Evolutionary conservation across 495 filamentous ascomycete genomes (phyloP).

Genomic region (Penicillium alfredii): DNA sequence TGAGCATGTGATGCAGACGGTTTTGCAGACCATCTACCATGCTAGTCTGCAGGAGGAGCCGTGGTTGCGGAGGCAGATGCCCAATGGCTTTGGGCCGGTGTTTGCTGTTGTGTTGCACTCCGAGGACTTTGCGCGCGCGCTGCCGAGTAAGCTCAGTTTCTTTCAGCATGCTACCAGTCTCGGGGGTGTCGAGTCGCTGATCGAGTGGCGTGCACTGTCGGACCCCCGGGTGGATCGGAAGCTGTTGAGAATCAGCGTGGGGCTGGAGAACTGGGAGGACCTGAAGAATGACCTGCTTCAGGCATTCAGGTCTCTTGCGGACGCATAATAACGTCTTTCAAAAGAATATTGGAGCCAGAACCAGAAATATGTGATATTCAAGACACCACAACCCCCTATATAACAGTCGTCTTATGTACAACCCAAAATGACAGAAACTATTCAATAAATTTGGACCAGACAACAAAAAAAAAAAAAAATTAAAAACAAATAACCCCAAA

Average conservation of each 20-base stretch:
- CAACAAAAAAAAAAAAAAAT: too few species aligned
- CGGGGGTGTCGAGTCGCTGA: constrained; percentile 84
- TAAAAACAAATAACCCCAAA: too few species aligned
- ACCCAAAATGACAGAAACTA: too few species aligned
- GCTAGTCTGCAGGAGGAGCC: constrained; percentile 62
- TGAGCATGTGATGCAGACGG: constrained; percentile 34
- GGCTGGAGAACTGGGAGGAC: constrained; percentile 76
- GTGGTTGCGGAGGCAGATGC: constrained; percentile 84
- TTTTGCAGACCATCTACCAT: constrained; percentile 59
- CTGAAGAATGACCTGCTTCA: constrained; percentile 63
- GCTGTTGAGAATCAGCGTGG: constrained; percentile 71
- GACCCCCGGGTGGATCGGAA: constrained; percentile 62
- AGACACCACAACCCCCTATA: too few species aligned
- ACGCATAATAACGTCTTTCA: constrained; percentile 1
- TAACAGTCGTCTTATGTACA: too few species aligned
- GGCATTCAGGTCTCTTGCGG: constrained; percentile 42
- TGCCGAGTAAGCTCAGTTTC: constrained; percentile 68
- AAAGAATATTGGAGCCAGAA: too few species aligned
- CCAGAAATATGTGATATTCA: too few species aligned
- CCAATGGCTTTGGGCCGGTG: constrained; percentile 75
- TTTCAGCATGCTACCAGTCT: constrained; percentile 91
- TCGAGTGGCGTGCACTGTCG: constrained; percentile 63
- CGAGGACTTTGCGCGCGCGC: constrained; percentile 48
- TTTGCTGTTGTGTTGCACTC: constrained; percentile 61
- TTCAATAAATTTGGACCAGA: too few species aligned